A percentile compares a stretch with the other conserved stretches of the same genome.
Conservation (phyloP, 2,329 filamentous ascomycete species). For the Bipolaris sorokiniana region DNA sequence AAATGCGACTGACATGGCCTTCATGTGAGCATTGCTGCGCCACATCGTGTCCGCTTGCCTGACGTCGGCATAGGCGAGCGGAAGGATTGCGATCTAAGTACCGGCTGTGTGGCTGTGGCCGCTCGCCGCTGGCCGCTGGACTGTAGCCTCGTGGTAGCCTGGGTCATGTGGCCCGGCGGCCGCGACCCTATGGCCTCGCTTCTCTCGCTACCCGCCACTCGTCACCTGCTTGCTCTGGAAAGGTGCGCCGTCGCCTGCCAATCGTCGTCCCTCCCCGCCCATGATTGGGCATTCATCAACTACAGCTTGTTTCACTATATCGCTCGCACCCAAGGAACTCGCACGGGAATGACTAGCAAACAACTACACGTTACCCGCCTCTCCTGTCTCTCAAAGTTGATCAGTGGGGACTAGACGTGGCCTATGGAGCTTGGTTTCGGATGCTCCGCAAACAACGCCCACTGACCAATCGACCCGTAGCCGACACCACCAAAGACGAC, state of each 20-base stretch:
- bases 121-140: neutral
- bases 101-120: constrained; percentile 15
- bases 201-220: constrained; percentile 20
- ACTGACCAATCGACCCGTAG: constrained; percentile 10
- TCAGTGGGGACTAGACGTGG: constrained; percentile 12
- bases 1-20: constrained; percentile 17
- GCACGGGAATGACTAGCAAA: constrained; percentile 10
- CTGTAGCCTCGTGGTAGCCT: constrained; percentile 6
- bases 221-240: constrained; percentile 15
- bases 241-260: constrained; percentile 13
- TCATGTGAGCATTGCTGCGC: constrained; percentile 20
- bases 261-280: neutral
- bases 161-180: constrained; percentile 8
- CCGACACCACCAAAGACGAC: neutral
- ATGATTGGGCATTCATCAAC: constrained; percentile 18
- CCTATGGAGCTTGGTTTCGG: constrained; percentile 20
- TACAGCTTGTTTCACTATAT: constrained; percentile 22
- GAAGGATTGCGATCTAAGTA: constrained; percentile 7
- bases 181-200: constrained; percentile 14
- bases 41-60: constrained; percentile 22
- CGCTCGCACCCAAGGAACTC: constrained; percentile 10
- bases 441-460: constrained; percentile 2
- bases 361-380: constrained; percentile 1
- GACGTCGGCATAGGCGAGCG: constrained; percentile 9
- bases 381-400: constrained; percentile 14